phyloP scores from a whole-genome alignment of 2,329 filamentous ascomycete genomes.

The Phialophora macrospora region DNA sequence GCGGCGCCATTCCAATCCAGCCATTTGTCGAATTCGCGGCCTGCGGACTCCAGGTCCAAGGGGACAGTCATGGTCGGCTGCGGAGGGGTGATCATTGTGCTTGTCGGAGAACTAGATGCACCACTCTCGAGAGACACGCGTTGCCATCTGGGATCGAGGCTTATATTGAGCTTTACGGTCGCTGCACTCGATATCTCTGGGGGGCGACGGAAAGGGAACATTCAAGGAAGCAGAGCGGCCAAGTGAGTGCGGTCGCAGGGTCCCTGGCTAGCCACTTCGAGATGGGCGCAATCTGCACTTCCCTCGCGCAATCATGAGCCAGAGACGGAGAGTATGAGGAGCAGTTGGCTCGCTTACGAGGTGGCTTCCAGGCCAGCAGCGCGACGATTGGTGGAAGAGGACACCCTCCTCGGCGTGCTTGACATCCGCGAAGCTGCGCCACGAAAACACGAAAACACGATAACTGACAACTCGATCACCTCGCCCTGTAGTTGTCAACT shows the following conservation, averaged over 20 bases:
- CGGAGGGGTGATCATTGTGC: constrained; percentile 21
- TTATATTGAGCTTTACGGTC: constrained; percentile 3
- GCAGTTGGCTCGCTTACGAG: constrained; percentile 14
- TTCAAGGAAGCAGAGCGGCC: constrained; percentile 2
- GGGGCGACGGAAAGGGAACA: constrained; percentile 14
- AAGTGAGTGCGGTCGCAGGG: constrained; percentile 6
- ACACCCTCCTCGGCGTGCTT: constrained; percentile 16
- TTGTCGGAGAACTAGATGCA: neutral
- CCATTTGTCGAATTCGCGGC: constrained; percentile 40
- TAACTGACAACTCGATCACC: neutral
- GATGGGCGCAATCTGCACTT: constrained; percentile 19
- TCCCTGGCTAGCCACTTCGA: constrained; percentile 19
- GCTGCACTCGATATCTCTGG: constrained; percentile 5
- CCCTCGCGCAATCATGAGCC: constrained; percentile 12
- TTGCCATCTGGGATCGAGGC: neutral
- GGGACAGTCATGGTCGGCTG: constrained; percentile 25
- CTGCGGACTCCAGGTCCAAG: constrained; percentile 31
- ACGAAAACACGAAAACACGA: constrained; percentile 18
- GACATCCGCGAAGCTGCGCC: constrained; percentile 18
- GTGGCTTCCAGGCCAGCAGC: constrained; percentile 7
- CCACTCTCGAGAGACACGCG: neutral
- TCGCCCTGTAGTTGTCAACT: neutral
- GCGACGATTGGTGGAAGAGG: constrained; percentile 13
- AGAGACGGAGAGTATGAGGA: constrained; percentile 6
- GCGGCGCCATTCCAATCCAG: constrained; percentile 38